Evolutionary conservation across 495 filamentous ascomycete species (phyloP), one percentile per base, ranked within the genome.

Genomic region (Penicillium alfredii): DNA sequence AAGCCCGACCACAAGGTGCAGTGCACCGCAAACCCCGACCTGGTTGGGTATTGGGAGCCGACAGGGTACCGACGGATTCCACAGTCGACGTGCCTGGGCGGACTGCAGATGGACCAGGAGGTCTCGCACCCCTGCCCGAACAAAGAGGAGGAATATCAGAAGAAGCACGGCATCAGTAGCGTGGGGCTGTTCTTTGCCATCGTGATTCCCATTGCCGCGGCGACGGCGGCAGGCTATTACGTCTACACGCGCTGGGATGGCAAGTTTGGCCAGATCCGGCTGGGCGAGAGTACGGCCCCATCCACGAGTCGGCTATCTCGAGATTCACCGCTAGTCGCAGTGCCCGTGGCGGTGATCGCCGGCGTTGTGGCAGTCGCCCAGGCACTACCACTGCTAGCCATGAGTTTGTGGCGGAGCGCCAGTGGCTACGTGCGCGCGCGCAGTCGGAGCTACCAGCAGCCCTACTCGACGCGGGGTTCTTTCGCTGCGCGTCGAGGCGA

Each of bases 31-130:
- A 68, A 96, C 45, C 76, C 80, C 3, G 69, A 80, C 12, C 58
- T 56, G 7, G 51, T 74, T 27, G 83, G 93, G 52, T 99, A 82
- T 63, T 89, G 72, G 68, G 73, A 83, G 33, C 77, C 81, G 10
- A 93, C 85, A 10, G 88, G 87, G 34, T 95, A 92, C 65, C 84
- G 93, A n/a, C 80, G 84, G 37, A 83, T 97, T 43, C 89, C 87
- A 2, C 72, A 90, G 27, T 83, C 86, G 2, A 97, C 87, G 4
- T 99, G 93, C 53, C 19, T 73, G 25, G 84, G 80, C 29, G 93
- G 88, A 14, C 51, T 54, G 7, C 74, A 83, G 41, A 62, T 85
- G 20, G 89, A 96, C 50, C 77, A 77, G 49, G 64, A 66, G 22
- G 41, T 47, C 6, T 67, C 71, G 15, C 44, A 53, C 2, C 68